Conservation (phyloP, 805 yeast species). For the Wickerhamiella azymoides region DNA sequence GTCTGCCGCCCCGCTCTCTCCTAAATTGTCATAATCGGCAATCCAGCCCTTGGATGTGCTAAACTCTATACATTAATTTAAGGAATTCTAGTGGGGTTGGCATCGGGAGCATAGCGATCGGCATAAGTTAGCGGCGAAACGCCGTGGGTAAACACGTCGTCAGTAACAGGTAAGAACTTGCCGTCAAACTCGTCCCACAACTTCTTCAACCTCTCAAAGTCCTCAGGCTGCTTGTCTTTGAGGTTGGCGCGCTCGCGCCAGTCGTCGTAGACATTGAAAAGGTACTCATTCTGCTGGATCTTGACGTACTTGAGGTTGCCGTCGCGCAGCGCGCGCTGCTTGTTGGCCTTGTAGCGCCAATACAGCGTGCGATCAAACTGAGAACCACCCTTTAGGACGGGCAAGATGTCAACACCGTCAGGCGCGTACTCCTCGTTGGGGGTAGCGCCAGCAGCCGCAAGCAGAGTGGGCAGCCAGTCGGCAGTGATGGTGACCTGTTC, state of each 20-base stretch:
- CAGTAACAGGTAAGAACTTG: conserved; percentile 1
- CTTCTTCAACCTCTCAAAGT: conserved; percentile 30
- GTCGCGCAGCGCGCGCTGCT: conserved; percentile 15
- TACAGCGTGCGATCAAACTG: conserved; percentile 14
- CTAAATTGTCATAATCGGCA: conserved; percentile 55
- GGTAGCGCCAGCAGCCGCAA: conserved; percentile 35
- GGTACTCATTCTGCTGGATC: conserved; percentile 14
- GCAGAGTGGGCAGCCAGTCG: conserved; percentile 45
- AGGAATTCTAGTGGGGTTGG: neutral
- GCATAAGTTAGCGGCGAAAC: conserved; percentile 1
- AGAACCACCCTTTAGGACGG: conserved; percentile 27
- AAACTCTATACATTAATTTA: neutral
- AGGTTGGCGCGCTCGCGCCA: conserved; percentile 41
- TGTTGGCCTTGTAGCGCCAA: conserved; percentile 17
- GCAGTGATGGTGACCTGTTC: conserved; percentile 39
- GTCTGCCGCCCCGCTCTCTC: conserved; percentile 34
- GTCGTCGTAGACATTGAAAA: conserved; percentile 26
- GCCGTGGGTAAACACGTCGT: conserved; percentile 4
- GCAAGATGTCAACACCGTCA: conserved; percentile 30
- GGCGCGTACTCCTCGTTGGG: conserved; percentile 39
- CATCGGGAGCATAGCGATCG: conserved; percentile 5
- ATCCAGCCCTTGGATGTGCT: conserved; percentile 29
- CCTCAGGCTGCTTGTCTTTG: conserved; percentile 26
- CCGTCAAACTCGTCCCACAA: conserved; percentile 33
- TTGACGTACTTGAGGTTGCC: conserved; percentile 16